Evolutionary conservation across 1,284 basidiomycete genomes (phyloP), one percentile per base, ranked within the genome.

Genomic region (Tylopilus sp.): DNA sequence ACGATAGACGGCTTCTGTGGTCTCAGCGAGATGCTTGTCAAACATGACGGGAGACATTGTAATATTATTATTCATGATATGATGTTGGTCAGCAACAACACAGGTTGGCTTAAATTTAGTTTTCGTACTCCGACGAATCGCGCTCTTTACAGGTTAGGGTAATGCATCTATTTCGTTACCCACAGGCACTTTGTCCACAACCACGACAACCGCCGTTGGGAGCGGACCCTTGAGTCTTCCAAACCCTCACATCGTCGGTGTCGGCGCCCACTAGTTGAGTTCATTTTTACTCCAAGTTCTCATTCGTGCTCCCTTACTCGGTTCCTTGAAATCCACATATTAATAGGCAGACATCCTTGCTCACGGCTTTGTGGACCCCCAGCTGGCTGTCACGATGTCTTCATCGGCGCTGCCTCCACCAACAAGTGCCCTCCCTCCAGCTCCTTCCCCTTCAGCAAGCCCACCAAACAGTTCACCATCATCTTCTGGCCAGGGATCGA

Each of bases 331-430:
- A 21, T 33, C 19, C 23, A 26, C 38, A 35, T 44, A 59, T 59
- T 63, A 50, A 64, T 60, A 60, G 41, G 40, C 36, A 16, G 44
- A 23, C 31, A 2, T 6, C 31, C 3, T 31, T 36, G 19, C 34
- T 36, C 30, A 11, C 46, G 47, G 43, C 41, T 44, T 31, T 46
- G 36, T n/a, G 7, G 28, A 29, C 42, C 29, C 35, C 34, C 37
- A 43, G 16, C 41, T 43, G 9, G 26, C 19, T 18, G 23, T 44
- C 28, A 33, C 26, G 8, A 60, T 62, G 61, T 48, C 52, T n/a
- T 13, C 43, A 8, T 6, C 36, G 8, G 8, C 21, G 3, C 10
- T n/a, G 6, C 2, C 12, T 1, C n/a, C 26, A 2, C 28, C 40
- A 6, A 36, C 46, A 25, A 13, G 31, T 11, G 18, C 10, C 8